phyloP scores from a whole-genome alignment of 768 basidiomycete species.

The Pisolithus tinctorius region DNA sequence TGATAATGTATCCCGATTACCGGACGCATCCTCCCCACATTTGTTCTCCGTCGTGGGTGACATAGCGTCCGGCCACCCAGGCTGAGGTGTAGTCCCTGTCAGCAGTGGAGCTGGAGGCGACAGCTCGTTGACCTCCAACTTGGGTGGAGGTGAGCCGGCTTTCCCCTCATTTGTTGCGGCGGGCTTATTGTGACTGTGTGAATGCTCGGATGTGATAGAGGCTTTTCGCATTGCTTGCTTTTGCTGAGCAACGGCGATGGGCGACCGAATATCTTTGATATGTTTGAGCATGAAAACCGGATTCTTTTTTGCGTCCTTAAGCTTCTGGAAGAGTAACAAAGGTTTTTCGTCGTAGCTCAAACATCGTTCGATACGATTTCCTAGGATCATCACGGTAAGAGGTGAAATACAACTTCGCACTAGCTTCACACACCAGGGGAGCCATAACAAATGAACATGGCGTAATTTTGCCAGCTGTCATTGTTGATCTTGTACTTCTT shows the following conservation, averaged over 20 bases:
- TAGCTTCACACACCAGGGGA: slow-evolving; percentile 59
- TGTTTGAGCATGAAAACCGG: slow-evolving; percentile 99
- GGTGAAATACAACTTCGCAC: not conserved
- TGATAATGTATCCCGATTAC: slow-evolving; percentile 31
- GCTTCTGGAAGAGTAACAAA: slow-evolving; percentile 89
- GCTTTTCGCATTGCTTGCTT: slow-evolving; percentile 90
- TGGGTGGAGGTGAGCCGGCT: slow-evolving; percentile 51
- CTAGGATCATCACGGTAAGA: slow-evolving; percentile 24
- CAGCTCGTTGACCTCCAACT: slow-evolving; percentile 62
- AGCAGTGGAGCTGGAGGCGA: slow-evolving; percentile 44
- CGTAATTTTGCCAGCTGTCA: slow-evolving; percentile 98
- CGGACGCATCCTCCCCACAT: slow-evolving; percentile 35
- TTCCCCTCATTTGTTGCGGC: slow-evolving; percentile 25
- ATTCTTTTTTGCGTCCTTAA: slow-evolving; percentile 96
- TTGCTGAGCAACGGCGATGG: slow-evolving; percentile 93
- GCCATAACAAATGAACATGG: slow-evolving; percentile 99
- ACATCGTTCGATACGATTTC: slow-evolving; percentile 84
- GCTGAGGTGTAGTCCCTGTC: slow-evolving; percentile 57
- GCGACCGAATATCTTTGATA: slow-evolving; percentile 90
- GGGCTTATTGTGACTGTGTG: slow-evolving; percentile 18
- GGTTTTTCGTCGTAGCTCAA: slow-evolving; percentile 98
- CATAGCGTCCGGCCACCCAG: slow-evolving; percentile 70
- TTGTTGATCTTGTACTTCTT: slow-evolving; percentile 99
- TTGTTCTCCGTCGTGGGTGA: slow-evolving; percentile 52
- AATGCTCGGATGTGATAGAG: slow-evolving; percentile 31